Conservation (phyloP, 2,329 filamentous ascomycete species). For the Chaetomiaceae sp. region DNA sequence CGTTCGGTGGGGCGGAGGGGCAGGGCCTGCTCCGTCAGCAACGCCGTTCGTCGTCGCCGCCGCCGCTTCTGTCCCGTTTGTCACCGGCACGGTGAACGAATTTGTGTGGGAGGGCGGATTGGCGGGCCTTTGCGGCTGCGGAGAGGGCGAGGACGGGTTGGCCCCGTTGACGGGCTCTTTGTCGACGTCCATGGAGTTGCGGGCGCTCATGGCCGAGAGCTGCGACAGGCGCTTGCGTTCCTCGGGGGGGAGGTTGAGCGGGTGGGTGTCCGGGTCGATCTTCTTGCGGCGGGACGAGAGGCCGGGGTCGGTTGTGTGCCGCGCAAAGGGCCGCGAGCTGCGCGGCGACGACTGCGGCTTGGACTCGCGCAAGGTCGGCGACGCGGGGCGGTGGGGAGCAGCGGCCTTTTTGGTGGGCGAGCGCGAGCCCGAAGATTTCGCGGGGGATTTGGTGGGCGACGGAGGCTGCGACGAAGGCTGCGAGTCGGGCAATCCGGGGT, state of each 20-base stretch:
- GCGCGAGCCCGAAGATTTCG: conserved; percentile 23
- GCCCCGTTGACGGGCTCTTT: conserved; percentile 49
- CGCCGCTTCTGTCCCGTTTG: conserved; percentile 33
- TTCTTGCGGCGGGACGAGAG: conserved; percentile 43
- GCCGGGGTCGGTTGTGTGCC: conserved; percentile 44
- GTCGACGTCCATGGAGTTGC: conserved; percentile 72
- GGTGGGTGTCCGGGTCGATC: conserved; percentile 68
- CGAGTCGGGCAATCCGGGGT: conserved; percentile 26
- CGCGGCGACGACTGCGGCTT: conserved; percentile 31
- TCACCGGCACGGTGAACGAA: conserved; percentile 47
- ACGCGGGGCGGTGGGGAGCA: conserved; percentile 27
- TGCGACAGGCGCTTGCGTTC: conserved; percentile 71
- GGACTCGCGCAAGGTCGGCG: conserved; percentile 26
- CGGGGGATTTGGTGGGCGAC: conserved; percentile 27
- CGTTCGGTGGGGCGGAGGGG: conserved; percentile 66
- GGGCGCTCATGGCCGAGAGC: conserved; percentile 56
- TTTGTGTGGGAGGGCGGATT: conserved; percentile 31
- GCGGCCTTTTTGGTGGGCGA: conserved; percentile 33
- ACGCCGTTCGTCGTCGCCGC: conserved; percentile 32
- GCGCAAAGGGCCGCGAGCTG: conserved; percentile 35
- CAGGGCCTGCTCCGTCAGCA: conserved; percentile 48
- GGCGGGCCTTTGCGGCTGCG: conserved; percentile 33
- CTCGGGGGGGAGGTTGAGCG: conserved; percentile 84
- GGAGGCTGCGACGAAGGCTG: conserved; percentile 24
- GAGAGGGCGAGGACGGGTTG: conserved; percentile 48